Base-by-base conservation (phyloP, 2,329 filamentous ascomycete species). In the Calonectria naviculata region DNA sequence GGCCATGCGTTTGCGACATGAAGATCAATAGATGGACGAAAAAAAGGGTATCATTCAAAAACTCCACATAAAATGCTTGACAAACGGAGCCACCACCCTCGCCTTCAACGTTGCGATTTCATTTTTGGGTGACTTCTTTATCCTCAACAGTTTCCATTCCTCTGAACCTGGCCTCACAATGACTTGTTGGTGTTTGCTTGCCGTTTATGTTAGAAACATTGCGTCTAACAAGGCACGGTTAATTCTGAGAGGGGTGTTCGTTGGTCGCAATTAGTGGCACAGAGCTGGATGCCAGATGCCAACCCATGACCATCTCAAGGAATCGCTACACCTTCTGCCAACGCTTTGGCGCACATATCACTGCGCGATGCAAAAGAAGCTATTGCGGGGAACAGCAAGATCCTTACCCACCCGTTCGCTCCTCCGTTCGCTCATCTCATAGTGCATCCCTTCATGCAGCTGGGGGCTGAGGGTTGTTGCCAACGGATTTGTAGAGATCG, bases 401-500 rank as follows among this genome's bases (percentile, higher is more conserved):
- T n/a, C n/a, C n/a, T n/a, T n/a, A n/a, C n/a, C n/a, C n/a, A n/a
- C n/a, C n/a, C n/a, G n/a, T n/a, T n/a, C n/a, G 31, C 13, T 36
- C 52, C 17, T 24, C 17, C 19, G 9, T 5, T 13, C 31, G 13
- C 12, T 38, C 13, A 10, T 10, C 26, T 6, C 8, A 34, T 5
- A 15, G 5, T 5, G 26, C 28, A 21, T 12, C 10, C 24, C 34
- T 12, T 81, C 78, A 81, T 29, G 77, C 62, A 8, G 76, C 75
- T 2, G 80, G 76, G 0, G 79, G 78, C 66, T 84, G 83, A 19
- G 83, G 83, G 62, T 89, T 89, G 73, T 92, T 93, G 1, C 90
- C 90, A 0, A 92, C 89, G 2, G 87, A 88, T 81, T 91, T 91
- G 82, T 92, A 93, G 61, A 92, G 81, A 67, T 92, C 90, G 54